phyloP scores from a whole-genome alignment of 176 grass and related monocot genomes.

The Urochloa ruziziensis region DNA sequence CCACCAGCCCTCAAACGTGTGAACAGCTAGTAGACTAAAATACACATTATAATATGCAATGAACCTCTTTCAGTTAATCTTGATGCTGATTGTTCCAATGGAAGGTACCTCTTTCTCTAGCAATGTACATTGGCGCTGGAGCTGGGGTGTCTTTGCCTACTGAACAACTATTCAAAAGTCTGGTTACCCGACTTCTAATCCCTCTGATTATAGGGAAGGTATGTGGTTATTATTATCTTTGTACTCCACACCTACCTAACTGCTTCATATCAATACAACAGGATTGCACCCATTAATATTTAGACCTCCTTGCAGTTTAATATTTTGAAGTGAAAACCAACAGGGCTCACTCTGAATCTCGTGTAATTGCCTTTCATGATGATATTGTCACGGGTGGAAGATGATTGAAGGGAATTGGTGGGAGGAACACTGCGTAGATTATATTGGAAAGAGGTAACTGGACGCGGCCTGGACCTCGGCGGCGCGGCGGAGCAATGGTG shows the following conservation, averaged over 20 bases:
- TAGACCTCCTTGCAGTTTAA: conserved; percentile 7
- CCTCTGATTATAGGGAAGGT: conserved; percentile 82
- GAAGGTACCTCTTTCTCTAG: conserved; percentile 91
- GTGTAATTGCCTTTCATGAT: not conserved
- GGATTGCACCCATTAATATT: not conserved
- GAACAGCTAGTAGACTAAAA: not conserved
- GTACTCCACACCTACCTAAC: not conserved
- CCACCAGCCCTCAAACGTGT: not conserved
- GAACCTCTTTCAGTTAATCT: not conserved
- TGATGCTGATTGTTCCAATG: not conserved
- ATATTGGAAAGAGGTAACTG: too few relatives aligned
- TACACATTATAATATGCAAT: not conserved
- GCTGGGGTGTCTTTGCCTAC: conserved; percentile 76
- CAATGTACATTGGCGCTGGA: conserved; percentile 71
- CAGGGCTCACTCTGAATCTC: not conserved
- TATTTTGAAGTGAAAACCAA: conserved; percentile 15
- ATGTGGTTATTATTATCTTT: conserved; percentile 36
- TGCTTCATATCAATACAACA: conserved; percentile 20
- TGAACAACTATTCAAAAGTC: conserved; percentile 72
- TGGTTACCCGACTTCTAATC: conserved; percentile 66
- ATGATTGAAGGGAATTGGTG: too few relatives aligned
- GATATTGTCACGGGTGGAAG: too few relatives aligned
- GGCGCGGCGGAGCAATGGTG: too few relatives aligned
- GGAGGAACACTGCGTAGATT: too few relatives aligned
- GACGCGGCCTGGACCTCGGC: too few relatives aligned